These are phyloP conservation scores for Naegleria lovaniensis DNA, from an alignment of 208 protist genomes.

Conservation along the genomic window DNA sequence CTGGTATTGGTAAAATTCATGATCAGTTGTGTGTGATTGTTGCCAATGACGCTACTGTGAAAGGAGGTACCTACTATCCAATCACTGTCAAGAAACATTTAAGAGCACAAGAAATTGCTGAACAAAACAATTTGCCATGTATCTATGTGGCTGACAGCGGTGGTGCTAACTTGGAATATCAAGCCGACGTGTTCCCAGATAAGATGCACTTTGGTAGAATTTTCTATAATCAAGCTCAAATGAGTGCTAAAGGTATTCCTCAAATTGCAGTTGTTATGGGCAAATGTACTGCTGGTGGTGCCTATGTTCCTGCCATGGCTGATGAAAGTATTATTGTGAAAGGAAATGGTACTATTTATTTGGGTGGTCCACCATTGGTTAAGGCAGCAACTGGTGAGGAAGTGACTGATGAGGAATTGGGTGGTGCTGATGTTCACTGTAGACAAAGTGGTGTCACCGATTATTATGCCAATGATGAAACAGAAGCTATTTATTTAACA, in stretches of 20 bases:
- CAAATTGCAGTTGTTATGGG: slow-evolving; percentile 95
- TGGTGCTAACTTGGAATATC: slow-evolving; percentile 81
- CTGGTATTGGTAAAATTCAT: slow-evolving; percentile 61
- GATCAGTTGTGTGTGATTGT: slow-evolving; percentile 83
- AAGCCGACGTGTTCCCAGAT: slow-evolving; percentile 89
- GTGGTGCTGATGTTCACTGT: slow-evolving; percentile 86
- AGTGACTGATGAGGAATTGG: slow-evolving; percentile 83
- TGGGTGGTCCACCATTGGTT: slow-evolving; percentile 87
- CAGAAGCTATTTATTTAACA: slow-evolving; percentile 72
- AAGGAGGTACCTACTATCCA: slow-evolving; percentile 93
- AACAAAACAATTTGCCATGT: slow-evolving; percentile 88
- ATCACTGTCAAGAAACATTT: slow-evolving; percentile 96
- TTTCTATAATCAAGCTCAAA: slow-evolving; percentile 93
- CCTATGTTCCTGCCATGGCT: slow-evolving; percentile 89
- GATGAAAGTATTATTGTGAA: slow-evolving; percentile 87
- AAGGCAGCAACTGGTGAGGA: slow-evolving; percentile 81
- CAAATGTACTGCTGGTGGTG: slow-evolving; percentile 90
- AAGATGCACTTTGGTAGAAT: slow-evolving; percentile 92
- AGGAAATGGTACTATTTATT: slow-evolving; percentile 85
- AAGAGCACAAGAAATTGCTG: slow-evolving; percentile 86
- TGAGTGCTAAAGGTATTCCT: slow-evolving; percentile 81
- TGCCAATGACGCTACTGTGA: slow-evolving; percentile 94
- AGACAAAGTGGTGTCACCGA: slow-evolving; percentile 77
- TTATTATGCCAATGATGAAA: slow-evolving; percentile 78
- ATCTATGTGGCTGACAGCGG: slow-evolving; percentile 90